These are phyloP conservation scores for Cordyceps cateniannulata DNA, from an alignment of 2,329 filamentous ascomycete genomes.

Conservation along the genomic window DNA sequence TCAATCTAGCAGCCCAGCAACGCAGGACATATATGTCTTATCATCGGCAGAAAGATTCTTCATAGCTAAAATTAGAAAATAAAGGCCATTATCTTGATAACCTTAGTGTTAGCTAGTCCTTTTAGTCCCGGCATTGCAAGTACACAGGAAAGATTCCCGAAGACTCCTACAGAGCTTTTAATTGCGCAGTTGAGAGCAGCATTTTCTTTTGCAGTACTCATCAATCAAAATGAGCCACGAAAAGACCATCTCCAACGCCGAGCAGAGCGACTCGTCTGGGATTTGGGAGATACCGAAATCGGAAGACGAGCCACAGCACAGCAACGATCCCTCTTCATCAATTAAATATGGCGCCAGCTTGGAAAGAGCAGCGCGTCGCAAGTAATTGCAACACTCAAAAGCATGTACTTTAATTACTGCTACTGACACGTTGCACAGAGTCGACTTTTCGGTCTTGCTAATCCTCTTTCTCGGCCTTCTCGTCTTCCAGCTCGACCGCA, in stretches of 20 bases:
- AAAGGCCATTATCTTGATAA: not conserved
- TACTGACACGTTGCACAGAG: not conserved
- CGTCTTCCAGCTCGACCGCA: constrained; percentile 46
- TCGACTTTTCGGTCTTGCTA: constrained; percentile 40
- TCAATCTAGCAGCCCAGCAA: not conserved
- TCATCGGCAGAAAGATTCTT: not conserved
- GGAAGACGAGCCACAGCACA: not conserved
- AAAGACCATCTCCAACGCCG: not conserved
- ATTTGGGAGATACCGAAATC: not conserved
- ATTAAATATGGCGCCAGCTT: not conserved
- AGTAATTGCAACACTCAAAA: not conserved
- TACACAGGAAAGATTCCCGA: not conserved
- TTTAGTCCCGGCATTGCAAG: not conserved
- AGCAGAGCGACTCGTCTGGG: not conserved
- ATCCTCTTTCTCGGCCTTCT: constrained; percentile 43
- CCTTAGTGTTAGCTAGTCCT: not conserved
- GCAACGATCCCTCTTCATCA: not conserved
- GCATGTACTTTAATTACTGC: too few species aligned
- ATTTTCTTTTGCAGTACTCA: too few species aligned
- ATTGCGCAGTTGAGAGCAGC: not conserved
- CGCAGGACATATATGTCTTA: not conserved
- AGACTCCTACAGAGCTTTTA: not conserved
- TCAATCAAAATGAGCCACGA: not conserved
- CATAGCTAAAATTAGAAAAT: not conserved
- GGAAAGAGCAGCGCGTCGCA: not conserved